Evolutionary conservation across 2,329 filamentous ascomycete genomes (phyloP), one percentile per base, ranked within the genome.

Genomic region (Davidsoniella neocaledoniae): DNA sequence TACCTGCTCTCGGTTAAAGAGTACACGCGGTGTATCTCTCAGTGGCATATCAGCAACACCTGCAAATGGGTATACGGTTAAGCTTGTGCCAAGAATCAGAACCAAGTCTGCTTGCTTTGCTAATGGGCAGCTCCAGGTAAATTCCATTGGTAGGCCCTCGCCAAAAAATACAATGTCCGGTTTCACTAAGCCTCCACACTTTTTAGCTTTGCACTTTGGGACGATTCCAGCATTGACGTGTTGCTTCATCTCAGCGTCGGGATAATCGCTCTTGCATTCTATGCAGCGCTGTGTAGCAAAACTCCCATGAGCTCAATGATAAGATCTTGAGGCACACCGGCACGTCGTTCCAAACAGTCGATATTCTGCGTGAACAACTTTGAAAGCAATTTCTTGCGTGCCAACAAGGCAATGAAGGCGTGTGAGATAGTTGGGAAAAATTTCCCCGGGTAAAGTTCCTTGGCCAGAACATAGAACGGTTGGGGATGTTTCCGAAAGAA

Each of bases 351-450:
- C 10, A 98, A 73, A 59, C 87, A 94, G 66, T 98, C 91, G 57
- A 98, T 96, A 60, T 98, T 98, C 61, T 98, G 91, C 0, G 91
- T 95, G 64, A 96, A 98, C 48, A 91, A 76, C 69, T 87, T 91
- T 56, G 82, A 68, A 21, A 98, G 68, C 39, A 90, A 68, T 3
- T 77, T 78, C 65, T 93, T 94, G 53, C 79, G 70, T 51, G 88
- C 75, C 14, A 96, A 77, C 21, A 98, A 70, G 12, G 78, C 73
- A 58, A 98, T 80, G 64, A 98, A 98, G 36, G 77, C 81, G 65
- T 98, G 91, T 2, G 87, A 83, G 49, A 96, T 71, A 1, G 91
- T 98, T 0, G 91, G 91, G 49, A 81, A 73, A 67, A 84, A 95
- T 58, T 82, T 83, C 16, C 88, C 90, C 0, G 91, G 91, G 60